Conservation (phyloP, 305 asterid species). For the Solanum hybrid region DNA sequence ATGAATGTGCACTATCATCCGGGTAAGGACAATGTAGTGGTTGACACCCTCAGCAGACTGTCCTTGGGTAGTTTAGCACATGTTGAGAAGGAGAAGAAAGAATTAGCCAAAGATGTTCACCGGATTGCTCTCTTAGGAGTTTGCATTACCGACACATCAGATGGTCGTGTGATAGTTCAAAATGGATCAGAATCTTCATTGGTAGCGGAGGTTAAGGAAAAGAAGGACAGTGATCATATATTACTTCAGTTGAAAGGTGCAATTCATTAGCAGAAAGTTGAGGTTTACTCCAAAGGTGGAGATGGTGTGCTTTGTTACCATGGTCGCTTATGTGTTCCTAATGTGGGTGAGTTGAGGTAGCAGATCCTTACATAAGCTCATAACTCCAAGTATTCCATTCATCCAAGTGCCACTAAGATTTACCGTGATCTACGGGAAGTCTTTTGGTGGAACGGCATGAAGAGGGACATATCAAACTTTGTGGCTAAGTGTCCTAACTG, state of each 20-base stretch:
- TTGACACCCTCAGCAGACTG: not conserved
- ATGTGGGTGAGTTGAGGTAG: not conserved
- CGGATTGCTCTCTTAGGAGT: not conserved
- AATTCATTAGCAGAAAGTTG: not conserved
- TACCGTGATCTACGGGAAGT: not conserved
- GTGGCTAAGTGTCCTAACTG: not conserved
- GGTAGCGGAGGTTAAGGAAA: not conserved
- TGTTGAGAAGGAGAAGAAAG: not conserved
- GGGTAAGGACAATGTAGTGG: not conserved
- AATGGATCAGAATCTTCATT: not conserved
- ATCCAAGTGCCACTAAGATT: not conserved
- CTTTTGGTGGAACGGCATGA: not conserved
- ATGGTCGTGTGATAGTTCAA: not conserved
- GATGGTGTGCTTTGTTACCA: not conserved
- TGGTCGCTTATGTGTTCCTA: not conserved
- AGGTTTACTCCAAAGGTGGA: not conserved
- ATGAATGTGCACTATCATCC: not conserved
- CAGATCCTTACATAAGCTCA: not conserved
- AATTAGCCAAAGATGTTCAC: not conserved
- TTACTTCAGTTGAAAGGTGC: not conserved
- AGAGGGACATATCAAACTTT: not conserved
- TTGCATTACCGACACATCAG: not conserved
- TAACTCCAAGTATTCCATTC: not conserved
- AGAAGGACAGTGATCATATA: not conserved
- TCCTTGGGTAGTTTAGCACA: not conserved